Percentiles rank a stretch among this genome's conserved stretches.
These are phyloP conservation scores for Monotropa hypopitys DNA, from an alignment of 179 eudicot genomes.

Conservation along the genomic window DNA sequence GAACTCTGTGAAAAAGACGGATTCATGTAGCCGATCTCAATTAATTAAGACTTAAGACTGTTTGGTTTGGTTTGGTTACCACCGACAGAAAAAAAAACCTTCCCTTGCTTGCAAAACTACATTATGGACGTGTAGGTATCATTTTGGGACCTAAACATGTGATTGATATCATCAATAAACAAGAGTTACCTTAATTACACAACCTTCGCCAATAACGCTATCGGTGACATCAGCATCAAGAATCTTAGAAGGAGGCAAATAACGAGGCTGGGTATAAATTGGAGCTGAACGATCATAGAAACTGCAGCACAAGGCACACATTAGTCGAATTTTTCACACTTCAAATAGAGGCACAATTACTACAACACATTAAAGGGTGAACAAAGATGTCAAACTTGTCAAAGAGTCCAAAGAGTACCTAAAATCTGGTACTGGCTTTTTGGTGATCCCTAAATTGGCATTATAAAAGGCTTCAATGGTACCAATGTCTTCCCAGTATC, in stretches of 20 bases:
- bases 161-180: not conserved
- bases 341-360: not conserved
- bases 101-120: not conserved
- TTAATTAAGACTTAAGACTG: no score
- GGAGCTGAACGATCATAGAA: slow-evolving; percentile 96
- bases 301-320: slow-evolving; percentile 29
- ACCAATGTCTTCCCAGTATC: slow-evolving; percentile 99
- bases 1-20: no score
- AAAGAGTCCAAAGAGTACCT: slow-evolving; percentile 32
- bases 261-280: slow-evolving; percentile 93
- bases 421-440: slow-evolving; percentile 91
- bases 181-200: slow-evolving; percentile 71
- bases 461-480: slow-evolving; percentile 97
- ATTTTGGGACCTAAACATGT: not conserved
- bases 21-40: no score
- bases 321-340: not conserved
- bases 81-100: not conserved
- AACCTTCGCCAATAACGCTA: slow-evolving; percentile 92
- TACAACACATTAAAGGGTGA: not conserved
- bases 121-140: not conserved
- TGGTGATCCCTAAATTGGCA: slow-evolving; percentile 92
- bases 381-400: not conserved
- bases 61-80: no score
- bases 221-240: slow-evolving; percentile 94
- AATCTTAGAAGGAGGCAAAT: slow-evolving; percentile 98